Base-by-base conservation (phyloP, 345 rosid species). In the Euphorbia tirucalli region DNA sequence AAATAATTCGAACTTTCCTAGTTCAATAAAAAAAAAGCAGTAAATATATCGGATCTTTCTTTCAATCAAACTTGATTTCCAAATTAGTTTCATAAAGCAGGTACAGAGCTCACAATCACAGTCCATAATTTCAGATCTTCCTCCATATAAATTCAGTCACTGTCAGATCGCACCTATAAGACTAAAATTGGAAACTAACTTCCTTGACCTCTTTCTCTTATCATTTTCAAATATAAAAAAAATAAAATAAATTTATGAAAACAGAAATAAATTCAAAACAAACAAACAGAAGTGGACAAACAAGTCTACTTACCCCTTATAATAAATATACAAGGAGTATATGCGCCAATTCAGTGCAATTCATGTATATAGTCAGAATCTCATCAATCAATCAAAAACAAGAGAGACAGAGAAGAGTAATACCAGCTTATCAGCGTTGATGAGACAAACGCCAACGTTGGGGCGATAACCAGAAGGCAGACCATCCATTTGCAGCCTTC, bases 381-480 rank as follows among this genome's bases (percentile, higher is more conserved):
- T 30, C 13, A 61, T 31, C 35, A 25, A 57, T 11, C 31, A 57
- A 49, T 49, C 14, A 1, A 46, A 3, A 15, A 3, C 14, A 19
- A 49, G 21, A 15, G 21, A 15, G n/a, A 15, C 37, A 60, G 5
- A 54, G 46, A 16, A 57, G 30, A 15, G 25, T 39, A 5, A 43
- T 68, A 94, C 98, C 96, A 84, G 85, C 82, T 90, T 81, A 74
- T 90, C 97, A 25, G 93, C 81, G 84, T 92, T 95, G 84, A 95
- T 77, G 81, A 95, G 93, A 76, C 97, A 90, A 79, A 95, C 91
- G 70, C 99, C 99, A 77, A 95, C 96, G 86, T 92, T 92, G 31
- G 99, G 97, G 74, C 99, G 97, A 77, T 95, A 95, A 63, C 99
- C 97, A 43, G 91, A 75, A 16, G 99, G 99, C 70, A 95, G 85